Evolutionary conservation across 306 rosid genomes (phyloP).

Genomic region (Fragaria ananassa): DNA sequence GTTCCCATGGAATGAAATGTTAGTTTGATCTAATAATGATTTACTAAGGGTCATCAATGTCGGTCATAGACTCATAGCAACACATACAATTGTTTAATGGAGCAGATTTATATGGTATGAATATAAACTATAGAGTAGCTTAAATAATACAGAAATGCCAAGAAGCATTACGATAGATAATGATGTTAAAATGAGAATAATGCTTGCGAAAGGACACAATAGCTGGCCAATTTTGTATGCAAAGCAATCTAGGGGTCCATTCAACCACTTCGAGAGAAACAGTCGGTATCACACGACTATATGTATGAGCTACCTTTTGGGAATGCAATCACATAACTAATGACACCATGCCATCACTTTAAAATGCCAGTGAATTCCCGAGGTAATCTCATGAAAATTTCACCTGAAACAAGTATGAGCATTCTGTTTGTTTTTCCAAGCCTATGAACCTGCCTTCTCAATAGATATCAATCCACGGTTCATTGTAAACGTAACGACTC

Average conservation of each 20-base stretch:
- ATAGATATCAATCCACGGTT: no score
- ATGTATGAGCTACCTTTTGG: neutral
- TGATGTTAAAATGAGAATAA: neutral
- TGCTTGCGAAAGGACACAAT: neutral
- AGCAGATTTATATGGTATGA: no score
- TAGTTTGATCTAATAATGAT: no score
- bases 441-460: neutral
- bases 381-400: neutral
- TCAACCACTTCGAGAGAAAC: neutral
- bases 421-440: neutral
- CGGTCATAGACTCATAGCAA: no score
- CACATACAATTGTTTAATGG: no score
- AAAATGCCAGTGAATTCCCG: neutral
- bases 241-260: slow-evolving; percentile 7
- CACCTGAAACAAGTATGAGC: neutral
- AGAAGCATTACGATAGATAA: neutral
- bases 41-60: no score
- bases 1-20: no score
- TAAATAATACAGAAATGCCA: no score
- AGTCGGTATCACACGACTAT: neutral
- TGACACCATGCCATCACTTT: neutral
- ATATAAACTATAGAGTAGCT: no score
- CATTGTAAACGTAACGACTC: neutral
- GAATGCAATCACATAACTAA: neutral
- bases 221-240: neutral